Evolutionary conservation across 2,329 filamentous ascomycete genomes (phyloP).

Genomic region (Herpotrichia juniperi): DNA sequence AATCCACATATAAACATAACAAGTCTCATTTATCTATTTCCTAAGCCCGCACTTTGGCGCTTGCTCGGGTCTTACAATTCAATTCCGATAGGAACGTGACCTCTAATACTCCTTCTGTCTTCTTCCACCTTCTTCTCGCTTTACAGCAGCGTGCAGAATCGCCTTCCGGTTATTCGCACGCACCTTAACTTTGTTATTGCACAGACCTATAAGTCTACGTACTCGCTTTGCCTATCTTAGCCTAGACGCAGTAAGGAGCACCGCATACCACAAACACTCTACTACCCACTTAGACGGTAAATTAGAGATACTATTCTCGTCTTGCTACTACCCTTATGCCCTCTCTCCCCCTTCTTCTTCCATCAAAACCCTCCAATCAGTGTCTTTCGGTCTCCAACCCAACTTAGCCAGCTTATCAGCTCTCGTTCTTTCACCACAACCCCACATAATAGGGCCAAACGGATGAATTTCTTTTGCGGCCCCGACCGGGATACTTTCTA

Average conservation of each 20-base stretch:
- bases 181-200: no score
- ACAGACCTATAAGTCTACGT: no score
- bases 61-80: no score
- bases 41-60: no score
- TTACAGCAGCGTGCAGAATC: no score
- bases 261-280: slow-evolving; percentile 9
- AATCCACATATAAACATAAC: no score
- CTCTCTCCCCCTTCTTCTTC: slow-evolving; percentile 18
- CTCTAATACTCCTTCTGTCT: no score
- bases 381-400: slow-evolving; percentile 20
- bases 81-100: no score
- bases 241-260: slow-evolving; percentile 4
- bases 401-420: slow-evolving; percentile 17
- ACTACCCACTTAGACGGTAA: slow-evolving; percentile 11
- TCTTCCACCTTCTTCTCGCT: no score
- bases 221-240: no score
- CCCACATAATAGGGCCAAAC: slow-evolving; percentile 19
- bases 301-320: slow-evolving; percentile 15
- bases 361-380: slow-evolving; percentile 21
- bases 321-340: slow-evolving; percentile 19
- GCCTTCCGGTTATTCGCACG: no score
- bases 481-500: slow-evolving; percentile 14
- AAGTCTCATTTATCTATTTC: no score
- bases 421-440: slow-evolving; percentile 19
- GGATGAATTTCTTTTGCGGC: slow-evolving; percentile 17